A percentile compares a stretch with the other conserved stretches of the same genome.
Evolutionary conservation across 2,329 filamentous ascomycete genomes (phyloP).

Genomic region (Lasiodiplodia hormozganensis): DNA sequence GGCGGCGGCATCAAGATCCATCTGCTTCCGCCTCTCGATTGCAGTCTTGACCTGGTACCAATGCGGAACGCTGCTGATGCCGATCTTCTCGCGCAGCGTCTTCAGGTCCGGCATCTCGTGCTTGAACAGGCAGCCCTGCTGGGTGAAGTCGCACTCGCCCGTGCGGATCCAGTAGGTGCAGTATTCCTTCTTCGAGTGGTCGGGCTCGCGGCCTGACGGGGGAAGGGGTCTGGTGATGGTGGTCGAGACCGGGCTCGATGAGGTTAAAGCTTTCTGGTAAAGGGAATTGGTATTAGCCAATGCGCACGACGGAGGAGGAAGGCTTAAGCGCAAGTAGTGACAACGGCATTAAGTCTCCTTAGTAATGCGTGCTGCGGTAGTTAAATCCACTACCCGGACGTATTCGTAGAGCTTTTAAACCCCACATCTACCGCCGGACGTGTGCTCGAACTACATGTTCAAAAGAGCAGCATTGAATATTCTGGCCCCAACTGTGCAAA

Average conservation of each 20-base stretch:
- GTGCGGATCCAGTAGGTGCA: conserved; percentile 91
- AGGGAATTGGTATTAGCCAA: background rate
- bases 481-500: too few relatives aligned
- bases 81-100: conserved; percentile 69
- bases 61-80: conserved; percentile 64
- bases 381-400: too few relatives aligned
- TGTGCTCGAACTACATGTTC: too few relatives aligned
- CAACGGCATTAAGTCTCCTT: background rate
- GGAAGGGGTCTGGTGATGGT: conserved; percentile 32
- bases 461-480: too few relatives aligned
- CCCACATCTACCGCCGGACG: too few relatives aligned
- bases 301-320: too few relatives aligned
- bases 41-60: conserved; percentile 63
- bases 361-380: too few relatives aligned
- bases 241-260: background rate
- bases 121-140: conserved; percentile 87
- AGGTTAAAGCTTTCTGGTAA: background rate
- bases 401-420: too few relatives aligned
- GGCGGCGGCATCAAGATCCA: background rate
- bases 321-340: too few relatives aligned
- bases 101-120: conserved; percentile 84
- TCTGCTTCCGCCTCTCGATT: conserved; percentile 30
- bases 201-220: conserved; percentile 49
- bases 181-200: conserved; percentile 70
- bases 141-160: conserved; percentile 82